These are phyloP conservation scores for Auriscalpium microsporum DNA, from an alignment of 768 basidiomycete genomes.

Conservation along the genomic window DNA sequence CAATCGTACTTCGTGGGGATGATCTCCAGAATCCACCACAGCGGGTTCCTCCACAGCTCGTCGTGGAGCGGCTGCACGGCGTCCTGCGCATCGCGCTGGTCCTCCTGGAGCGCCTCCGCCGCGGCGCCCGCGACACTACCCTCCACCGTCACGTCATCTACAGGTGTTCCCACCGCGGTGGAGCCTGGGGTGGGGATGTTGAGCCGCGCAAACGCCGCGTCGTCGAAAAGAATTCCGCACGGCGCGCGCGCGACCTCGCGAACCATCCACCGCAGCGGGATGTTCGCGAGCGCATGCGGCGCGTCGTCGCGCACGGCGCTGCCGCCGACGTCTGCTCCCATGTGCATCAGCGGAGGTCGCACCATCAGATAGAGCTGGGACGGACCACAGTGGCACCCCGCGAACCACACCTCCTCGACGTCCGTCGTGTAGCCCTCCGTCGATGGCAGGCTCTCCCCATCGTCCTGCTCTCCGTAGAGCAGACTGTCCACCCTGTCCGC, in stretches of 20 bases:
- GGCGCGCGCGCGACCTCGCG: conserved; percentile 2
- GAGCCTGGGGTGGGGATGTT: not conserved
- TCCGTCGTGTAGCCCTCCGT: conserved; percentile 1
- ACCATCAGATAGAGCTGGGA: not conserved
- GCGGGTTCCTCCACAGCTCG: conserved; percentile 29
- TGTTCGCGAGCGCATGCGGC: conserved; percentile 4
- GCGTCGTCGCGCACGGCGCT: not conserved
- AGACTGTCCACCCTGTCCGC: not conserved
- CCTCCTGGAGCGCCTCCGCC: not conserved
- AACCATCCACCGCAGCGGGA: conserved; percentile 15
- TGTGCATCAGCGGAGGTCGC: not conserved
- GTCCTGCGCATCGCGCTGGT: conserved; percentile 12
- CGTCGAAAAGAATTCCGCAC: conserved; percentile 5
- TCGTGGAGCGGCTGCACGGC: conserved; percentile 48
- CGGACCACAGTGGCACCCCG: conserved; percentile 12
- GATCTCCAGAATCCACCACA: conserved; percentile 73
- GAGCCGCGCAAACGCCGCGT: conserved; percentile 2
- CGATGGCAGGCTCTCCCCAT: not conserved
- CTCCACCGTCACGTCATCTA: not conserved
- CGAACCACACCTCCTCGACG: conserved; percentile 13
- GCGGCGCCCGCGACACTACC: not conserved
- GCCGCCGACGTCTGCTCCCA: conserved; percentile 10
- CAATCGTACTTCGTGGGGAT: conserved; percentile 45
- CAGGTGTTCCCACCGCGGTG: not conserved
- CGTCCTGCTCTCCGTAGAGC: not conserved